phyloP scores from a whole-genome alignment of 139 green algal species.

The Haematococcus lacustris region DNA sequence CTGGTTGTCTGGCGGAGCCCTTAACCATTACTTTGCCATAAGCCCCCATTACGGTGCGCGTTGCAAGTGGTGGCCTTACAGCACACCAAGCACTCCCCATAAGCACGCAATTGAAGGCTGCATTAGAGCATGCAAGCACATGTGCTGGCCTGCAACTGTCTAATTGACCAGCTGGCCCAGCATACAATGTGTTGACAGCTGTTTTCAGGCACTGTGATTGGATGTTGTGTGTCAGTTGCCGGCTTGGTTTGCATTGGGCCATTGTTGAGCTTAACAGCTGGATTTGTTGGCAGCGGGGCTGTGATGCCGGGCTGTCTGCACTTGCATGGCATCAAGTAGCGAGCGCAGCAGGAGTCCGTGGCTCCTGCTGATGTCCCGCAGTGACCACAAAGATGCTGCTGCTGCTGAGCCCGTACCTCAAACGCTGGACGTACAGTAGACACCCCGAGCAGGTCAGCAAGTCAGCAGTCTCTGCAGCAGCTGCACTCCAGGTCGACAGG shows the following conservation, averaged over 20 bases:
- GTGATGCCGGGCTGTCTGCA: no score
- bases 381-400: constrained; percentile 86
- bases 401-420: constrained; percentile 86
- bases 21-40: constrained; percentile 87
- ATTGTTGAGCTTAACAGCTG: no score
- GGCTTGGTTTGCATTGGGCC: no score
- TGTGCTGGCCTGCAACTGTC: not conserved
- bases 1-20: constrained; percentile 49
- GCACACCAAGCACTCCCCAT: not conserved
- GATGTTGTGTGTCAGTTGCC: no score
- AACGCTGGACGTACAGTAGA: constrained; percentile 75
- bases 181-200: not conserved
- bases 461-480: no score
- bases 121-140: not conserved
- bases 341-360: not conserved
- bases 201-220: not conserved
- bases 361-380: constrained; percentile 11
- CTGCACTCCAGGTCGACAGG: no score
- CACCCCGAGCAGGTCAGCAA: constrained; percentile 73
- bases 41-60: constrained; percentile 71
- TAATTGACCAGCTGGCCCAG: not conserved
- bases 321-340: no score
- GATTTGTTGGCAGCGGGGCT: no score
- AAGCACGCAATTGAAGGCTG: not conserved
- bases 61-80: not conserved